Evolutionary conservation across 371 early-diverging fungal species (phyloP), one percentile per base, ranked within the genome.

Genomic region (Smittium culicis): DNA sequence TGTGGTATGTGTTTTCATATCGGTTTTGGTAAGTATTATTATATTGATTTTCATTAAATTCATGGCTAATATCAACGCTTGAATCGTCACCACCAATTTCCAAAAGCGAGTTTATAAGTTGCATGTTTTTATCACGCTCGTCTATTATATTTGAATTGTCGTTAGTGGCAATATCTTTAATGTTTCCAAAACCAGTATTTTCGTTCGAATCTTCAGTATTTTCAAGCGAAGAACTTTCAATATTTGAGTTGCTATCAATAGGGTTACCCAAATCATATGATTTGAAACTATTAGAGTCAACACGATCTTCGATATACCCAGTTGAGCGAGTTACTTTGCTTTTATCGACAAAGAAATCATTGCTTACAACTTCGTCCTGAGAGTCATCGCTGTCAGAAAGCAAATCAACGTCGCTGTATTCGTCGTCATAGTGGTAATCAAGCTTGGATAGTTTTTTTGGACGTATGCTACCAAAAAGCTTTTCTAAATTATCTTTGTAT

Each of bases 401-500:
- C 25, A 27, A 20, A 55, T 80, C 72, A 8, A 34, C 59, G 20
- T 58, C 33, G 45, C 71, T 68, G 1, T 68, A 54, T 35, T 72
- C 65, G 34, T 77, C 70, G 35, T 81, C 76, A 63, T 83, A 83
- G 54, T 71, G 71, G 73, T 77, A 80, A 24, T 73, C 71, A 57
- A 86, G 67, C 8, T 77, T 67, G 17, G 60, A 54, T 27, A 75
- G 70, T 32, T 77, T 70, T 45, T 83, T 84, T 73, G 80, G 74
- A 1, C 71, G 68, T 1, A 75, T 81, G 28, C 79, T 73, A 27
- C 82, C 80, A 67, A 80, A 82, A 2, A 90, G 71, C 62, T 86
- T 87, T 32, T 79, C 81, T 66, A 87, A 74, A 57, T 81, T 87
- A 66, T 87, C 82, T 71, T 88, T 86, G 25, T 61, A 61, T 25